Conservation (phyloP, 257 asterid species). For the Solanum rostratum region DNA sequence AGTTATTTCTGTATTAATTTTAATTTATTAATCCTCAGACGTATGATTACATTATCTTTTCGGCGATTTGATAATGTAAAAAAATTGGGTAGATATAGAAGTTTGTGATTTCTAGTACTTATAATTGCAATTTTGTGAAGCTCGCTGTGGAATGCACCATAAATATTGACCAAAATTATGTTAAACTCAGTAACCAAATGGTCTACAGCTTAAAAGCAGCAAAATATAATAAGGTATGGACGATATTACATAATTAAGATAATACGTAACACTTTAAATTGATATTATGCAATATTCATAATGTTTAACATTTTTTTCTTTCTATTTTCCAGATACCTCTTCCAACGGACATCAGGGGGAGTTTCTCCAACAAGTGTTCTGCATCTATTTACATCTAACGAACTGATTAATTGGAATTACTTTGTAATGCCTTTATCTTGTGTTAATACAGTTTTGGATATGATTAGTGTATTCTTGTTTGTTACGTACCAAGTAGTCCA, state of each 20-base stretch:
- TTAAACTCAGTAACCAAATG: slow-evolving; percentile 17
- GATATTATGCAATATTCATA: not conserved
- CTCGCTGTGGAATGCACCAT: slow-evolving; percentile 59
- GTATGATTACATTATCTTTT: not conserved
- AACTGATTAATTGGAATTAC: not conserved
- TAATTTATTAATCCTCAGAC: not conserved
- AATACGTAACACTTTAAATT: not conserved
- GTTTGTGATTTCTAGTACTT: not conserved
- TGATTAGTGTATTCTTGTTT: not conserved
- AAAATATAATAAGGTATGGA: slow-evolving; percentile 23
- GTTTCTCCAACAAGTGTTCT: slow-evolving; percentile 49
- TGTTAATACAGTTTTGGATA: not conserved
- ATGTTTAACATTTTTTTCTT: not conserved
- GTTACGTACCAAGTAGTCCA: not conserved
- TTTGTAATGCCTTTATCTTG: not conserved
- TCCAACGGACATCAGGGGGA: slow-evolving; percentile 26
- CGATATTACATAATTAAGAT: not conserved
- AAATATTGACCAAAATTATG: slow-evolving; percentile 16
- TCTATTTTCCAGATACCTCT: slow-evolving; percentile 35
- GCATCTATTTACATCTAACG: slow-evolving; percentile 30
- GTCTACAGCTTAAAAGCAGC: slow-evolving; percentile 14
- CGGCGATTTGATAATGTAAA: not conserved
- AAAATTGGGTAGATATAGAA: not conserved
- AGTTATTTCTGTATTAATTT: not conserved
- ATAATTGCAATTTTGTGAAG: slow-evolving; percentile 7